Base-by-base conservation (phyloP, 768 basidiomycete species). In the Mycena vulgaris region DNA sequence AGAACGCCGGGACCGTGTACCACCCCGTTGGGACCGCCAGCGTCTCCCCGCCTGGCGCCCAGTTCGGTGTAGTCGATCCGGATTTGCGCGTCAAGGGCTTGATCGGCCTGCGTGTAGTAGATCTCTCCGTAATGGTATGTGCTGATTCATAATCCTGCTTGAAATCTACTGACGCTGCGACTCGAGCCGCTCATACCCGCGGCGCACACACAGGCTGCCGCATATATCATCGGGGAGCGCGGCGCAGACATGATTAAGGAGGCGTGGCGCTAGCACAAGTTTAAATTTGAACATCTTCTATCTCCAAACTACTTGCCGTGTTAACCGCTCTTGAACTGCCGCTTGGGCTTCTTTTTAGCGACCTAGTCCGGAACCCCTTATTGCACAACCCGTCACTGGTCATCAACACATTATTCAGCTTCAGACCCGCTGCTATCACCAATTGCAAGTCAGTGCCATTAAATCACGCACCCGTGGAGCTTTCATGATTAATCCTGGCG, bases 21-120 rank as follows among this genome's bases (percentile, higher is more conserved):
- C 84, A 85, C 70, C 76, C 80, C 8, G 77, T 79, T 21, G 79
- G 81, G 14, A 82, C 81, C 0, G 80, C 82, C 2, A 74, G 70
- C 13, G 82, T 84, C 78, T 80, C 81, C 16, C 68, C 78, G 0
- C 42, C 63, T 19, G 66, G 69, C 25, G 78, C 81, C 3, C 53
- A 65, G 2, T 72, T 65, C 40, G 84, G 84, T 28, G 84, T 83
- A 25, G 80, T 84, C 19, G 80, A 84, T 62, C 77, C 82, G 16
- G 75, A 83, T 60, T 72, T 86, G 31, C 70, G 64, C 6, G 78
- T 86, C 7, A 84, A 85, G 68, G 79, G 80, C 6, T 75, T 78
- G 0, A 62, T 62, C 9, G 84, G 82, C 8, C 63, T 86, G n/a
- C 79, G 85, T 9, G 75, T 86, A 42, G 83, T 85, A 21, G 84